Conservation (phyloP, 495 filamentous ascomycete species). For the Pseudoneurospora amorphoporcata region DNA sequence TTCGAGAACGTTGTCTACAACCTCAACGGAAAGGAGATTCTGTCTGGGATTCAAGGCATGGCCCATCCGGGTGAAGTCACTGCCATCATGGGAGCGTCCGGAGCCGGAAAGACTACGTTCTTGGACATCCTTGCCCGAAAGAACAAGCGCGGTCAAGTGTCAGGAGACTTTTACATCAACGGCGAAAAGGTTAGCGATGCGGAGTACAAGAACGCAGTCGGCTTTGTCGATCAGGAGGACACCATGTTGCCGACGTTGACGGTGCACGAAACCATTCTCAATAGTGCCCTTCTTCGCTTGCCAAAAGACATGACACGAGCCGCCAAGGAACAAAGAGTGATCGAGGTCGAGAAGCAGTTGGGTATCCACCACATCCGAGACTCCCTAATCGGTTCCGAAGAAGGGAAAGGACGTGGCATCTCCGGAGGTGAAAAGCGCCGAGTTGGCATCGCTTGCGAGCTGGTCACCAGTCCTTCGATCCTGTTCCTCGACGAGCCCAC, state of each 20-base stretch:
- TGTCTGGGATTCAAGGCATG: slow-evolving; percentile 68
- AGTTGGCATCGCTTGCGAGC: slow-evolving; percentile 93
- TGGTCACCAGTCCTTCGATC: slow-evolving; percentile 95
- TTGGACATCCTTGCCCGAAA: slow-evolving; percentile 94
- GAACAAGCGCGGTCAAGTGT: slow-evolving; percentile 78
- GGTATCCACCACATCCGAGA: slow-evolving; percentile 88
- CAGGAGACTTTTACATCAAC: slow-evolving; percentile 86
- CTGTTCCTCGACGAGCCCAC: slow-evolving; percentile 96
- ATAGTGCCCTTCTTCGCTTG: slow-evolving; percentile 80
- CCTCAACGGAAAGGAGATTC: slow-evolving; percentile 78
- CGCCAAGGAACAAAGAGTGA: slow-evolving; percentile 79
- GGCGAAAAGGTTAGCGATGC: slow-evolving; percentile 78
- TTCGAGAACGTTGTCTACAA: slow-evolving; percentile 84
- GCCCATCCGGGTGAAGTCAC: slow-evolving; percentile 85
- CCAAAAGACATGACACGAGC: slow-evolving; percentile 79
- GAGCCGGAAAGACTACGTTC: slow-evolving; percentile 95
- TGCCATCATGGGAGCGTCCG: slow-evolving; percentile 97
- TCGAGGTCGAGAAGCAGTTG: slow-evolving; percentile 90
- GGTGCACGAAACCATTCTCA: slow-evolving; percentile 95
- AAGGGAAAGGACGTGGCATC: slow-evolving; percentile 87
- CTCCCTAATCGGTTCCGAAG: slow-evolving; percentile 94
- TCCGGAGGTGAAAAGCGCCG: slow-evolving; percentile 94
- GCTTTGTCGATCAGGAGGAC: slow-evolving; percentile 97
- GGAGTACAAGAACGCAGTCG: slow-evolving; percentile 83
- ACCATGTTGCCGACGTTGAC: slow-evolving; percentile 96